Evolutionary conservation across 2,329 filamentous ascomycete genomes (phyloP), one percentile per base, ranked within the genome.

Genomic region (Knoxdaviesia capensis): DNA sequence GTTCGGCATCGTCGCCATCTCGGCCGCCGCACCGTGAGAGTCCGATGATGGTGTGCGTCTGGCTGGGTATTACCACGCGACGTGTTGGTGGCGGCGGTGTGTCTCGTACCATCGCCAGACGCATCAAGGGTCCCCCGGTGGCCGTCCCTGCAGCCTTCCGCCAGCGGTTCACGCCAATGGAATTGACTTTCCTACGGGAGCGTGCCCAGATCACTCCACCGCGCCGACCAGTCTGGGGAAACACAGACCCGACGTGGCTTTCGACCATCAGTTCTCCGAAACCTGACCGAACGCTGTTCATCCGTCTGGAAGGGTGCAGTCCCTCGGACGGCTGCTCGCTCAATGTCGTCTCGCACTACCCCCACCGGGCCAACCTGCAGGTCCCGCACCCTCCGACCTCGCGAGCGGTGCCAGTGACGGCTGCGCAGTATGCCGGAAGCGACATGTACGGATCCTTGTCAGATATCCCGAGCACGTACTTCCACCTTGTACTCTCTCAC

Each of bases 21-120:
- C 40, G 37, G 9, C 40, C 34, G n/a, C 39, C 37, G 9, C 43
- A 38, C 11, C 31, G 42, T 5, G 43, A 43, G 7, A 39, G 45
- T 6, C 31, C 41, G 11, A 42, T 48, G 36, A 47, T 48, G 47
- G 44, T 48, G 8, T 48, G 47, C 38, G 41, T 48, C 8, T 48
- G 45, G 47, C 44, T 48, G 42, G 46, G 43, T 5, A 37, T 48
- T 5, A 44, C 41, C 38, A 40, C 20, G 20, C 20, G 20, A 20
- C 20, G 20, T 20, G 20, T 29, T 37, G 40, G n/a, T 40, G 43
- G 32, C 42, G 40, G 28, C 34, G 38, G 31, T 36, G 43, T 39
- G 30, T 34, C 11, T 35, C 43, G 29, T 38, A 41, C 32, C 5
- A 35, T 40, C 11, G 3, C 41, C 3, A 31, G 39, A 29, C 20